A percentile compares a stretch with the other conserved stretches of the same genome.
Conservation (phyloP, 208 protist species). For the Porcisia deanei region DNA sequence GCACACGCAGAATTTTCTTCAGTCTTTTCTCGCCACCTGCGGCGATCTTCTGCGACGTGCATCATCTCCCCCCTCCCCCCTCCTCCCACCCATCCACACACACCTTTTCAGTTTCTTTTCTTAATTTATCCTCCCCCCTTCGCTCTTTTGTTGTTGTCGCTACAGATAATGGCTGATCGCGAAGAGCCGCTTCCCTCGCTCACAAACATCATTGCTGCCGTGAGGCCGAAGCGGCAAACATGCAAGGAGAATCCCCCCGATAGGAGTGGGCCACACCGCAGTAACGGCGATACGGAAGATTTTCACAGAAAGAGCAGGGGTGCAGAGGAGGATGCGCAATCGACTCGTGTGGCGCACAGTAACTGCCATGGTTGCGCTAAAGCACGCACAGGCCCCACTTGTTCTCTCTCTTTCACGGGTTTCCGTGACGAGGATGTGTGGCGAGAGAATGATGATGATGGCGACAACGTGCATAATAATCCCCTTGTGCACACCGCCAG, state of each 20-base stretch:
- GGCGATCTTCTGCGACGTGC: neutral
- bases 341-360: neutral
- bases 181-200: neutral
- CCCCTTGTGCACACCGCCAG: neutral
- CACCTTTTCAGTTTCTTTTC: neutral
- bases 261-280: neutral
- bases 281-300: neutral
- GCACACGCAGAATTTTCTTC: neutral
- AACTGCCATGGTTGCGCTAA: neutral
- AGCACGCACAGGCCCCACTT: neutral
- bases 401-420: constrained; percentile 27
- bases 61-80: too few species aligned
- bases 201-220: neutral
- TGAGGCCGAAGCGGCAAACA: neutral
- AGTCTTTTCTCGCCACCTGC: neutral
- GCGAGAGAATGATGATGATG: neutral
- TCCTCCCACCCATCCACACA: too few species aligned
- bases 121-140: neutral
- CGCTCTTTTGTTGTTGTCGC: neutral
- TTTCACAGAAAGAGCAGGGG: neutral
- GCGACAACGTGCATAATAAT: neutral
- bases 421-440: constrained; percentile 39
- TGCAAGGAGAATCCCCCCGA: neutral
- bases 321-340: neutral
- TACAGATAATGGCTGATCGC: neutral